Base-by-base conservation (phyloP, 352 stramenopile species). In the Phytophthora pini region DNA sequence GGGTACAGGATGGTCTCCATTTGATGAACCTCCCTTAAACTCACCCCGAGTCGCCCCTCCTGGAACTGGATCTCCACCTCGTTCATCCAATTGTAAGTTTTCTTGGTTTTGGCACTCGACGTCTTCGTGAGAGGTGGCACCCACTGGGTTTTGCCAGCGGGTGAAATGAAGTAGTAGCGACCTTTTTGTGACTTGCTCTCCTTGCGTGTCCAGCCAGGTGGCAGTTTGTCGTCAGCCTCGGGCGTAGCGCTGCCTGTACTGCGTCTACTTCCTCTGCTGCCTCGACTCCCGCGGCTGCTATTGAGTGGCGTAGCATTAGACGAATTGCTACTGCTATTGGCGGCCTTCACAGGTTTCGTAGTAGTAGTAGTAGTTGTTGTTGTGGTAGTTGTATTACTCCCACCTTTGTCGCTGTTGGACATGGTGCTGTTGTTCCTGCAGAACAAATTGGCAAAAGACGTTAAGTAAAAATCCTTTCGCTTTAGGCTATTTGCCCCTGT, bases 21-120 rank as follows among this genome's bases (percentile, higher is more conserved):
- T 51, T 93, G 83, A 64, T 82, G 70, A 31, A 94, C 87, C 39
- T 93, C 84, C 7, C 86, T 64, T 7, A 96, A 70, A 72, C 84
- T 94, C 60, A 96, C 86, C n/a, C 88, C 88, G 2, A 96, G 74
- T 4, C 86, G 75, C 7, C 82, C 84, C 22, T 94, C 84, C 31
- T 86, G 81, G 57, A 96, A 96, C 62, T 90, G 86, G 56, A 96
- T 94, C 53, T 96, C 88, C 63, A 94, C 87, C 47, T 93, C 83
- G 22, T 75, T 82, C 43, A 89, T 55, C 88, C 88, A 96, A 47
- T 94, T 93, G 64, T 82, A 95, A n/a, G 70, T 61, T 48, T 84
- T 76, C 53, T 79, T 74, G 5, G 77, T 40, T 44, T 70, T 73
- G 26, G 45, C 24, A 26, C 44, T 74, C n/a, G 54, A 51, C 5